Evolutionary conservation across 257 asterid genomes (phyloP).

Genomic region (Solanum boliviense): DNA sequence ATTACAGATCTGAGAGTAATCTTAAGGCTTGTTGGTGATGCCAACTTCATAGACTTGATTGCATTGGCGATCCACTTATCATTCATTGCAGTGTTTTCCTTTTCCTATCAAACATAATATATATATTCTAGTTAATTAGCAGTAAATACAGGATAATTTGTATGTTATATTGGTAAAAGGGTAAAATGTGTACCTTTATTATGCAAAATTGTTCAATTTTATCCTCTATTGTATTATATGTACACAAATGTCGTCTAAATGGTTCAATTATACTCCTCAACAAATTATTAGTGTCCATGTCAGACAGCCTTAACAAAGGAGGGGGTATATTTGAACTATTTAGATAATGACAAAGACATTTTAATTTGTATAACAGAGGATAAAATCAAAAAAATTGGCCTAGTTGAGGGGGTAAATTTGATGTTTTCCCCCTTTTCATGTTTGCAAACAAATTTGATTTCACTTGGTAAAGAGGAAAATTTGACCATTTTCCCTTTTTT

Average conservation of each 20-base stretch:
- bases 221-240: neutral
- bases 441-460: neutral
- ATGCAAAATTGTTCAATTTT: neutral
- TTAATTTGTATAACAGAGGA: neutral
- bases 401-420: neutral
- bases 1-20: conserved; percentile 6
- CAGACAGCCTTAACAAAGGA: neutral
- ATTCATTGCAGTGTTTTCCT: neutral
- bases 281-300: neutral
- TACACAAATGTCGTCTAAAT: neutral
- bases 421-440: neutral
- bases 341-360: neutral
- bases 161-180: neutral
- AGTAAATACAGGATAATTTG: neutral
- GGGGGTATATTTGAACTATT: neutral
- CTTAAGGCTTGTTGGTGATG: conserved; percentile 17
- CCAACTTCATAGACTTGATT: neutral
- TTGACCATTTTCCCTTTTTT: neutral
- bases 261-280: neutral
- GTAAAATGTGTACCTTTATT: neutral
- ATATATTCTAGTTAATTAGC: neutral
- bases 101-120: neutral
- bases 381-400: neutral
- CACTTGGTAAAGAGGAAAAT: neutral
- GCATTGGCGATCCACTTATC: conserved; percentile 8